Percentiles rank a stretch among this genome's conserved stretches.
These are phyloP conservation scores for Thozetella sp. DNA, from an alignment of 495 filamentous ascomycete genomes.

Conservation along the genomic window DNA sequence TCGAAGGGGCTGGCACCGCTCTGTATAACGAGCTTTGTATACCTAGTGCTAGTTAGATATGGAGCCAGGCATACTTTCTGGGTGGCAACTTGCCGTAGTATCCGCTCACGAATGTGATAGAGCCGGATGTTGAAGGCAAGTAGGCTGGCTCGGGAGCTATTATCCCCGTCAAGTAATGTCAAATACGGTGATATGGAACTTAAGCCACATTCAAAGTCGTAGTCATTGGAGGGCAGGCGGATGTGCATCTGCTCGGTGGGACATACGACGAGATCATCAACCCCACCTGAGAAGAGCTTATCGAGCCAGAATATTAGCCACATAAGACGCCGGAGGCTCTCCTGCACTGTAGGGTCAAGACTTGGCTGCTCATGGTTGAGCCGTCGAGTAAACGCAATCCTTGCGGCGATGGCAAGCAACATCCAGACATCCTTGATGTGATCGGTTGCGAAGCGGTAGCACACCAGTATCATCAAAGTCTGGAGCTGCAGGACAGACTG, in stretches of 20 bases:
- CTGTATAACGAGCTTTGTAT: not conserved
- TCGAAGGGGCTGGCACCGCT: not conserved
- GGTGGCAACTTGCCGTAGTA: not conserved
- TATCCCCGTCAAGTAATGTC: not conserved
- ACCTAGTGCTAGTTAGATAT: not conserved
- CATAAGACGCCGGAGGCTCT: not conserved
- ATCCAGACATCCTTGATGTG: not conserved
- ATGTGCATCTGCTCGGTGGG: not conserved
- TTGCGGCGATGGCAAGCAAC: not conserved
- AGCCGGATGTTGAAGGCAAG: not conserved
- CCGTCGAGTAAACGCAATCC: not conserved
- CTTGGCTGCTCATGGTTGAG: not conserved
- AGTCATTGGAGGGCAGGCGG: not conserved
- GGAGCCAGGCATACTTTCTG: too few relatives aligned
- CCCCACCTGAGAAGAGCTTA: not conserved
- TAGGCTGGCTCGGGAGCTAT: not conserved
- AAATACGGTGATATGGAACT: not conserved
- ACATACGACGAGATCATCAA: not conserved
- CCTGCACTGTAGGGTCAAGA: not conserved
- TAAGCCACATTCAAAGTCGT: not conserved
- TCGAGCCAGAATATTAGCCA: not conserved
- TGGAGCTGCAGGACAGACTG: not conserved
- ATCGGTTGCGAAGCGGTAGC: not conserved
- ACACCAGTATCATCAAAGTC: not conserved
- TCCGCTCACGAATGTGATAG: not conserved